Evolutionary conservation across 2,329 filamentous ascomycete species (phyloP).

Genomic region (Microcera coccophila): DNA sequence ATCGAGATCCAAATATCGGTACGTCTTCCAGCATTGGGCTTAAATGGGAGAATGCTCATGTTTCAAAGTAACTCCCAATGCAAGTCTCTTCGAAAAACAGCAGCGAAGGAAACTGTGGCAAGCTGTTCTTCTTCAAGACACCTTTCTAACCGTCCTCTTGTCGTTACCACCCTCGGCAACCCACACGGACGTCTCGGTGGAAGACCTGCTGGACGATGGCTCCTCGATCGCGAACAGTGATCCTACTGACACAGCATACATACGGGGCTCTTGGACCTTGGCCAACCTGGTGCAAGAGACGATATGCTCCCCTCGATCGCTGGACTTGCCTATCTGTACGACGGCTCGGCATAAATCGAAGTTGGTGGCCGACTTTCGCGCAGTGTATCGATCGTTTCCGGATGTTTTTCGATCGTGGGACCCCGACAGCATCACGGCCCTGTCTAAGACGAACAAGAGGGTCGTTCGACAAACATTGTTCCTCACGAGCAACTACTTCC

Average conservation of each 20-base stretch:
- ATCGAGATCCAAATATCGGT: constrained; percentile 73
- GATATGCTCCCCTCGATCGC: constrained; percentile 69
- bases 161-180: constrained; percentile 74
- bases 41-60: constrained; percentile 17
- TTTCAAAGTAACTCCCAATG: constrained; percentile 55
- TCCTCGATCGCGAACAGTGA: constrained; percentile 55
- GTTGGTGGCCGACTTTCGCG: constrained; percentile 65
- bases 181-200: constrained; percentile 74
- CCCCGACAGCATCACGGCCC: constrained; percentile 52
- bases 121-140: constrained; percentile 75
- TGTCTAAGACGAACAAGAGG: constrained; percentile 59
- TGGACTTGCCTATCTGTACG: constrained; percentile 67
- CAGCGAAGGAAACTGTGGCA: constrained; percentile 78
- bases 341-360: constrained; percentile 66
- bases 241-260: constrained; percentile 66
- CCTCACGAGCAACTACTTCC: constrained; percentile 76
- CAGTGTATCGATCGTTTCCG: constrained; percentile 70
- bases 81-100: constrained; percentile 69
- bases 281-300: constrained; percentile 75
- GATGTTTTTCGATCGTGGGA: constrained; percentile 67
- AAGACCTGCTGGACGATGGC: constrained; percentile 65
- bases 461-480: constrained; percentile 72
- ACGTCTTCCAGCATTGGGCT: constrained; percentile 15
- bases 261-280: constrained; percentile 73
- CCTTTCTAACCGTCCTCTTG: constrained; percentile 72